Evolutionary conservation across 139 green algal genomes (phyloP), one percentile per base, ranked within the genome.

Genomic region (Micractinium conductrix): DNA sequence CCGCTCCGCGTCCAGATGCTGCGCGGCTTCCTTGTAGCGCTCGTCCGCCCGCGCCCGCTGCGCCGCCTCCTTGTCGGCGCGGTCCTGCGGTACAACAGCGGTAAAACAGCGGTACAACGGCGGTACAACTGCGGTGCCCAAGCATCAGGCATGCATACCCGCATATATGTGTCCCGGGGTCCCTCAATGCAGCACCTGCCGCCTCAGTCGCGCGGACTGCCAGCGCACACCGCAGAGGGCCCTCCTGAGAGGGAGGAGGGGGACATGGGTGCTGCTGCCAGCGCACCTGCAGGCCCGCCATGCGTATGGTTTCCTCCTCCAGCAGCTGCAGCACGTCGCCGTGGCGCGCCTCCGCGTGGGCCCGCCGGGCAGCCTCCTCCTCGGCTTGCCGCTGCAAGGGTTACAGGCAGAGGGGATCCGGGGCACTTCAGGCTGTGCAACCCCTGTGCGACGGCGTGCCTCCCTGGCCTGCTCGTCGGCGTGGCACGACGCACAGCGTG

Each of bases 281-380:
- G 48, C 48, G 48, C 4, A 71, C 63, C 63, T 71, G 63, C 63
- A 71, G 63, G 4, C 6, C 63, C n/a, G 63, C 63, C 63, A 71
- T 71, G 63, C 63, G 63, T 8, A 22, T 1, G 63, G 40, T 71
- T n/a, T 43, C 63, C 1, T 71, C n/a, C n/a, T 71, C n/a, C 33
- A 71, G 63, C 63, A 71, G 63, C 63, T 71, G 63, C 63, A 71
- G 63, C 63, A 71, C n/a, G 14, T 71, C 63, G n/a, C 2, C 40
- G 63, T 71, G 63, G n/a, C 63, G 63, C 63, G 63, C 63, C 63
- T 71, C 63, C 2, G 63, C 63, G 14, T 4, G 5, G 7, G 63
- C 33, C n/a, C 63, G 63, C n/a, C 21, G n/a, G n/a, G 40, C 63
- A n/a, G 63, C 63, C 63, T 71, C 63, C 63, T 71, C 63, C 6